Evolutionary conservation across 2,329 filamentous ascomycete genomes (phyloP).

Genomic region (Raffaelea arxii): DNA sequence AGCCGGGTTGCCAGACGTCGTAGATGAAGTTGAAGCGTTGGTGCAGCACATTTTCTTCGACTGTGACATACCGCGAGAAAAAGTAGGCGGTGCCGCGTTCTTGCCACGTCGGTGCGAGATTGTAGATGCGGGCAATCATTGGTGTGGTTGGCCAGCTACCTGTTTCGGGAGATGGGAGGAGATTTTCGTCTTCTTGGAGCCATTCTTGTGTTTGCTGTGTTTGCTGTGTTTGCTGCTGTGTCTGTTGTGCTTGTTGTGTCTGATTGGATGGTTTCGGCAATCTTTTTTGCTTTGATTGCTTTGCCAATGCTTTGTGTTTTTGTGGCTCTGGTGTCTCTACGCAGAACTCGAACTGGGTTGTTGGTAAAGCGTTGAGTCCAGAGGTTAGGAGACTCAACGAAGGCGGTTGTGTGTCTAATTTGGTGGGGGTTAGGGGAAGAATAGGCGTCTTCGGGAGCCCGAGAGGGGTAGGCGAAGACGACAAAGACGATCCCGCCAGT

Average conservation of each 20-base stretch:
- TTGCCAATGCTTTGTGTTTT: background rate
- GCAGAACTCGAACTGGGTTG: background rate
- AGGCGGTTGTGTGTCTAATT: background rate
- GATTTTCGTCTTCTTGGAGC: constrained; percentile 20
- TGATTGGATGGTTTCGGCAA: background rate
- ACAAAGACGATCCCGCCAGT: constrained; percentile 1
- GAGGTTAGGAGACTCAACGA: constrained; percentile 2
- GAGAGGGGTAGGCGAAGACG: background rate
- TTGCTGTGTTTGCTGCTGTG: background rate
- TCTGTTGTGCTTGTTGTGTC: background rate
- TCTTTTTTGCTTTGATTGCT: background rate
- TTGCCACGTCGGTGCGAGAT: constrained; percentile 24
- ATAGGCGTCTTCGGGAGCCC: background rate
- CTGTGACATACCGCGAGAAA: constrained; percentile 40
- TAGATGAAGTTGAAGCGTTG: constrained; percentile 44
- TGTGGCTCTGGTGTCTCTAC: constrained; percentile 1
- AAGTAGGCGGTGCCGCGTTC: constrained; percentile 38
- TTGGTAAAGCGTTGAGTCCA: background rate
- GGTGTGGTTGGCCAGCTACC: constrained; percentile 22
- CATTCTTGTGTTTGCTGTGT: background rate
- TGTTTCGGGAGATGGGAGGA: constrained; percentile 22
- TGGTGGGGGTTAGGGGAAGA: background rate
- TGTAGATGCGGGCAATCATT: constrained; percentile 20
- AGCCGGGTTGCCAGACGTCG: constrained; percentile 39
- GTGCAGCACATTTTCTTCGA: constrained; percentile 32